Evolutionary conservation across 768 basidiomycete genomes (phyloP), one percentile per base, ranked within the genome.

Genomic region (Mycena venus): DNA sequence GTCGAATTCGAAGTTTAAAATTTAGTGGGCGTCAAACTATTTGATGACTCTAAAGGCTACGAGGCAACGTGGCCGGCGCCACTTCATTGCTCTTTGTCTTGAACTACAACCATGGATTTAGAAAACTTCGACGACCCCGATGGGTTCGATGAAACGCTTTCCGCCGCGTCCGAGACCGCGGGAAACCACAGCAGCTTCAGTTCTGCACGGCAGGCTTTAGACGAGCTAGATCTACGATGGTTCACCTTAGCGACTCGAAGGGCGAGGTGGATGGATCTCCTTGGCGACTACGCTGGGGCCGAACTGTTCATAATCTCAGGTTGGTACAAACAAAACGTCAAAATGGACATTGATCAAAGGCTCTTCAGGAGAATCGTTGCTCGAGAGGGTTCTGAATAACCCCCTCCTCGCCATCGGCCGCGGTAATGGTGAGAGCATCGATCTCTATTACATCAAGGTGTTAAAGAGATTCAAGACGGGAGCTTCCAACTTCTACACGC

Each of bases 401-500:
- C 87, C 87, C 17, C 80, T 93, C n/a, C 84, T 94, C 5, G 90
- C 90, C 4, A 75, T 94, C 31, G 93, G 87, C 8, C 86, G 85
- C 21, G 59, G 77, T n/a, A 75, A 78, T 36, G 89, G 91, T 90
- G 74, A 63, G 84, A 59, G 14, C 12, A 53, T 27, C 12, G n/a
- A 17, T 40, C 40, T 40, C 27, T 64, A 34, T n/a, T 51, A 44
- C 25, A 6, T 19, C 67, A 10, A 36, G 73, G 38, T 69, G 49
- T 38, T 32, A 70, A 31, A 49, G 68, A 12, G n/a, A 1, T n/a
- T 32, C 51, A 47, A 91, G 91, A 89, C 34, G 80, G 82, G 0
- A 88, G 88, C 42, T 92, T 92, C 73, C 93, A 94, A 79, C 87
- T 92, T 59, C 72, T 92, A 2, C 93, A 94, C 78, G 93, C 92